Evolutionary conservation across 768 basidiomycete genomes (phyloP).

Genomic region (Tylopilus plumbeoviolaceoides): DNA sequence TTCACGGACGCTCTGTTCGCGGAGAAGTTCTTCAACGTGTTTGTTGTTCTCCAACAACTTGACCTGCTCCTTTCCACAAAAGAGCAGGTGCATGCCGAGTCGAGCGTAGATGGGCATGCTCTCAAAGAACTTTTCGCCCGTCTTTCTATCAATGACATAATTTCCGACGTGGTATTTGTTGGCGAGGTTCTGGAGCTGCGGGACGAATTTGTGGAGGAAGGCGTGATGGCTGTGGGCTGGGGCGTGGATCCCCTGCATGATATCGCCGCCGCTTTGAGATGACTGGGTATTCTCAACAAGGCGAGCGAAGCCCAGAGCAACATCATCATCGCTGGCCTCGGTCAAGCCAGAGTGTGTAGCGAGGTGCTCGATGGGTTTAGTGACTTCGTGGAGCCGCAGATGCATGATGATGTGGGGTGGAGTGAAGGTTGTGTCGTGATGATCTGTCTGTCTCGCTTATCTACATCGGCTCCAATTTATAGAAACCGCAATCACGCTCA

Average conservation of each 20-base stretch:
- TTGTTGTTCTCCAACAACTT: conserved; percentile 44
- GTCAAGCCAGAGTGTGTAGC: conserved; percentile 11
- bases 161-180: conserved; percentile 54
- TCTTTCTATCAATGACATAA: conserved; percentile 47
- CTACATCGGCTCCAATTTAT: conserved; percentile 3
- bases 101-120: conserved; percentile 70
- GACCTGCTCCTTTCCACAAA: conserved; percentile 51
- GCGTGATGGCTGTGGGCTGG: conserved; percentile 32
- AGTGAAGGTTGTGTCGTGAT: background rate
- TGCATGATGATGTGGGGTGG: conserved; percentile 10
- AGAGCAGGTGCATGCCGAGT: conserved; percentile 76
- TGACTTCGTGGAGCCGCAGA: conserved; percentile 14
- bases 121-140: conserved; percentile 57
- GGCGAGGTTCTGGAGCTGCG: conserved; percentile 53
- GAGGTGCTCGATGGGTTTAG: conserved; percentile 30
- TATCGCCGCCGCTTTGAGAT: conserved; percentile 12
- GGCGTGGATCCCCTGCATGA: conserved; percentile 29
- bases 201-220: conserved; percentile 46
- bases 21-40: conserved; percentile 46
- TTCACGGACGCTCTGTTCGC: conserved; percentile 52
- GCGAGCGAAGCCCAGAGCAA: conserved; percentile 18
- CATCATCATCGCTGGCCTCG: conserved; percentile 16
- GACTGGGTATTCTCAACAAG: conserved; percentile 19
- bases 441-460: background rate
- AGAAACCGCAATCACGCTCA: background rate